phyloP scores from a whole-genome alignment of 306 rosid genomes.

The Begonia fuchsioides region DNA sequence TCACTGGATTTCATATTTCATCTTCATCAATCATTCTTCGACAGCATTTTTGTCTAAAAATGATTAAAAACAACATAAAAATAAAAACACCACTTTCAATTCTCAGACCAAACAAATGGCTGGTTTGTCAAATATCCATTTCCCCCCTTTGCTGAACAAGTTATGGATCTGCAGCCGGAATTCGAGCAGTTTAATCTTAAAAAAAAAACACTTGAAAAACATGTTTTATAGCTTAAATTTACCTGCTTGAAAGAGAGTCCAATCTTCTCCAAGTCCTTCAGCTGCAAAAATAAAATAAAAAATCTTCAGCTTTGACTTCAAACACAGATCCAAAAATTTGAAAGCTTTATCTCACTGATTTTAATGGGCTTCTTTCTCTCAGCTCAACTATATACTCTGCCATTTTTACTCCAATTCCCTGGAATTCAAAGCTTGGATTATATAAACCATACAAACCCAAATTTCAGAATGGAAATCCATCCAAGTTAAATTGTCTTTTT shows the following conservation, averaged over 20 bases:
- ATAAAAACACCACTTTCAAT: too few species aligned
- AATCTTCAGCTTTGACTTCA: not conserved
- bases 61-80: too few species aligned
- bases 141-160: constrained; percentile 57
- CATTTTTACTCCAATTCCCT: constrained; percentile 79
- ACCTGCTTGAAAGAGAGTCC: constrained; percentile 95
- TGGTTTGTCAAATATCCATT: constrained; percentile 37
- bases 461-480: not conserved
- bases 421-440: not conserved
- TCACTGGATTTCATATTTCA: too few species aligned
- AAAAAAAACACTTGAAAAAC: too few species aligned
- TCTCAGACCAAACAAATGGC: not conserved
- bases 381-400: constrained; percentile 77
- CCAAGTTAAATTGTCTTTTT: too few species aligned
- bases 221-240: not conserved
- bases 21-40: too few species aligned
- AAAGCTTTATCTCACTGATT: constrained; percentile 40
- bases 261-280: constrained; percentile 72
- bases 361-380: constrained; percentile 66
- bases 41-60: too few species aligned
- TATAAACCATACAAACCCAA: not conserved
- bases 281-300: constrained; percentile 25
- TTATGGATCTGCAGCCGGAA: constrained; percentile 35
- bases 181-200: too few species aligned
- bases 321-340: not conserved